Percentiles rank a stretch among this genome's conserved stretches.
Evolutionary conservation across 306 rosid genomes (phyloP).

Genomic region (Geum urbanum): DNA sequence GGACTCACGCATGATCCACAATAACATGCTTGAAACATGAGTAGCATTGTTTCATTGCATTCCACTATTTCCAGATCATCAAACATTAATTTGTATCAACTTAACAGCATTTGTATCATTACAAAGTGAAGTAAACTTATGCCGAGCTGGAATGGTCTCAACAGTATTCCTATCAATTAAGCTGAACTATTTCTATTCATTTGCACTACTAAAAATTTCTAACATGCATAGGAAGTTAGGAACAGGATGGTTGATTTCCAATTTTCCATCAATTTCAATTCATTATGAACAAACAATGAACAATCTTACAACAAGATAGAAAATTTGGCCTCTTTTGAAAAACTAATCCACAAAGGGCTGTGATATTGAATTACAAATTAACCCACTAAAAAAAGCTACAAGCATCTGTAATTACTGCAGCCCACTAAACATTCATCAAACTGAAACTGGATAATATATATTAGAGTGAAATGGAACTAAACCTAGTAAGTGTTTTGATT

Average conservation of each 20-base stretch:
- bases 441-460: background rate
- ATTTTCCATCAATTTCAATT: background rate
- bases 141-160: background rate
- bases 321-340: background rate
- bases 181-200: background rate
- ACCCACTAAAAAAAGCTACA: background rate
- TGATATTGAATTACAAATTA: background rate
- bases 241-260: background rate
- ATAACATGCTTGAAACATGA: background rate
- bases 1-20: background rate
- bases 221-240: background rate
- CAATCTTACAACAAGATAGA: background rate
- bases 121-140: no score
- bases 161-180: background rate
- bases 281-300: background rate
- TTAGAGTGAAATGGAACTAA: background rate
- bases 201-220: background rate
- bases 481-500: slow-evolving; percentile 4
- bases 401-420: background rate
- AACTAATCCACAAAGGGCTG: background rate
- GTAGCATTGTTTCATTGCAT: no score
- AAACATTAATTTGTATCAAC: no score
- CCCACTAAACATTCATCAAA: background rate
- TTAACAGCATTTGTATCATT: no score
- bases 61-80: no score